Evolutionary conservation across 2,329 filamentous ascomycete species (phyloP), one percentile per base, ranked within the genome.

Genomic region (Alternaria atra): DNA sequence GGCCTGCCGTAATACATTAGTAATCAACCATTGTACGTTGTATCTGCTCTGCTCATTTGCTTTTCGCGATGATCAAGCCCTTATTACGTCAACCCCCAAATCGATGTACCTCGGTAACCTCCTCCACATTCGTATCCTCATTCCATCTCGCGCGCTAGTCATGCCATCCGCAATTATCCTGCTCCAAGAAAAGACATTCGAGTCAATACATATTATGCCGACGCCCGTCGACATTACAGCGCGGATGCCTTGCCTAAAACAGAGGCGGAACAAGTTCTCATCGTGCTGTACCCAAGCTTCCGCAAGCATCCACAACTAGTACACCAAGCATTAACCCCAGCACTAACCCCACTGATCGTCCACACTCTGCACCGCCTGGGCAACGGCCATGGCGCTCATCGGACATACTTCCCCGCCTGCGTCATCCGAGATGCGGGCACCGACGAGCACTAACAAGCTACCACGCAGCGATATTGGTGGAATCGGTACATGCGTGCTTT

Each of bases 341-440:
- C 63, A 47, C 63, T 56, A 61, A 55, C 65, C 64, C 63, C 63
- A 60, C 65, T 57, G 65, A 69, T 69, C 66, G 63, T 42, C 57
- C 6, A 29, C 25, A 34, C 8, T 57, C 30, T 50, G 30, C 39
- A 52, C 55, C 56, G 44, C 34, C 40, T 54, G 23, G 40, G 54
- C 44, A 63, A 60, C 65, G 65, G 65, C 20, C 63, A 55, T 55
- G 60, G 60, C 60, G 66, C 61, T 39, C 43, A 42, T 52, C 53
- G 60, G 58, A 27, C 44, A 32, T 52, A 30, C 30, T 56, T 52
- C 57, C 57, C 52, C 46, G 60, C 50, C 46, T 60, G 59, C 63
- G 62, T 63, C 52, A 50, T 37, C 40, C 51, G 30, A 58, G 29
- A 50, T 55, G 48, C 51, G 17, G 52, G 25, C 27, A 60, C 55